Base-by-base conservation (phyloP, 1,139 yeast species). In the Saccharomyces hybrid region DNA sequence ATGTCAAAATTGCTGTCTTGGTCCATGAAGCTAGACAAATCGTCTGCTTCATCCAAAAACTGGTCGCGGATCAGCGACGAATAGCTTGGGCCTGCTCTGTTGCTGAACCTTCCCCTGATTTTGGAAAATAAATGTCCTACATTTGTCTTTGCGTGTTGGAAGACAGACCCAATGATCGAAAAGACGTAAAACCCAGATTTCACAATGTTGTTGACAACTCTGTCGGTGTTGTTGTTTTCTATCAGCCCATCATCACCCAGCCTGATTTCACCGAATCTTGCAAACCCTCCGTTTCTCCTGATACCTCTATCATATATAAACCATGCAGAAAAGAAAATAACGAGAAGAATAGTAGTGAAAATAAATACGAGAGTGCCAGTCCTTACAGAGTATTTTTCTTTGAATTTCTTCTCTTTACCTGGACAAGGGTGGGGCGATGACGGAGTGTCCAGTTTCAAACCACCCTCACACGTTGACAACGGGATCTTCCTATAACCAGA, bases 191-290 rank as follows among this genome's bases (percentile, higher is more conserved):
- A 80, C 2, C 88, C 87, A 12, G 82, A 80, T 63, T 75, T 78
- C 2, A 86, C 86, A 38, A 85, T 76, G 12, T 67, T 62, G 61
- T 86, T 86, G 2, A 86, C 86, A 14, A 79, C 78, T 51, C 74
- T 79, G 67, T 86, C 93, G 16, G 83, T 76, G n/a, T 67, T 65
- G 60, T 83, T 82, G 57, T 86, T 81, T 68, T 86, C 93, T 57
- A 86, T 81, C 12, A 88, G 79, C 21, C 71, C 73, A 54, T 84
- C 88, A 55, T 84, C 93, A 48, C 87, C 95, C 51, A 91, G 78
- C 64, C 96, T 77, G 55, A 91, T 91, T 69, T 87, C 96, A 14
- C 97, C 96, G 65, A 88, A 83, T 63, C 89, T 77, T 57, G 83
- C 77, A 69, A 88, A 84, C 6, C 96, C 90, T 52, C 93, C 90